A percentile compares a stretch with the other conserved stretches of the same genome.
These are phyloP conservation scores for Chrysopogon serrulatus DNA, from an alignment of 176 grass and related monocot species.

Conservation along the genomic window DNA sequence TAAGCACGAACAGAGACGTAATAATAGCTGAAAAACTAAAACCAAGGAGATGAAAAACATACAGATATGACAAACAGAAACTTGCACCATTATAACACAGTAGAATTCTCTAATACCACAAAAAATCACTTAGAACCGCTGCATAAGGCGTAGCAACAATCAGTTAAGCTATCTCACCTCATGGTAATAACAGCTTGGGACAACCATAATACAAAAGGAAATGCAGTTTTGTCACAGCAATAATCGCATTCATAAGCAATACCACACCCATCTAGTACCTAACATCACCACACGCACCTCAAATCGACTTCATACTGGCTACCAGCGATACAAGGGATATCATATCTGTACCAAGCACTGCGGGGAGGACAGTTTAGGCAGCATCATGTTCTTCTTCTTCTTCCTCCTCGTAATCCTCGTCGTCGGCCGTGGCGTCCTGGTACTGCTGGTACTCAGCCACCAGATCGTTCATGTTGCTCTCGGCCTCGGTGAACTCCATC, in stretches of 20 bases:
- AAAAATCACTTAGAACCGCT: background rate
- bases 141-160: background rate
- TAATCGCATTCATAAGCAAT: background rate
- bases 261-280: conserved; percentile 13
- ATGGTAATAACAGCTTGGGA: conserved; percentile 9
- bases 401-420: conserved; percentile 56
- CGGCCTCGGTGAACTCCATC: conserved; percentile 89
- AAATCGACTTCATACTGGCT: background rate
- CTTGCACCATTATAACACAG: background rate
- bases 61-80: too few relatives aligned
- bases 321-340: conserved; percentile 23
- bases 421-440: conserved; percentile 61
- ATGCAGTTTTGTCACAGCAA: conserved; percentile 19
- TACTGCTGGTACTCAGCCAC: conserved; percentile 91
- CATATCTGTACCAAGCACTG: background rate
- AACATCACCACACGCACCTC: conserved; percentile 29
- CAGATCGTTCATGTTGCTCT: conserved; percentile 93
- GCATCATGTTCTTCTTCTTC: conserved; percentile 43
- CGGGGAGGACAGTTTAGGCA: background rate
- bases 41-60: too few relatives aligned
- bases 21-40: too few relatives aligned
- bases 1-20: too few relatives aligned
- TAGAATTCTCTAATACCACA: background rate
- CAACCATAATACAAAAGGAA: conserved; percentile 19
- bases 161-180: conserved; percentile 17